Base-by-base conservation (phyloP, 225 moss, liverwort and hornwort species). In the Takakia lepidozioides region DNA sequence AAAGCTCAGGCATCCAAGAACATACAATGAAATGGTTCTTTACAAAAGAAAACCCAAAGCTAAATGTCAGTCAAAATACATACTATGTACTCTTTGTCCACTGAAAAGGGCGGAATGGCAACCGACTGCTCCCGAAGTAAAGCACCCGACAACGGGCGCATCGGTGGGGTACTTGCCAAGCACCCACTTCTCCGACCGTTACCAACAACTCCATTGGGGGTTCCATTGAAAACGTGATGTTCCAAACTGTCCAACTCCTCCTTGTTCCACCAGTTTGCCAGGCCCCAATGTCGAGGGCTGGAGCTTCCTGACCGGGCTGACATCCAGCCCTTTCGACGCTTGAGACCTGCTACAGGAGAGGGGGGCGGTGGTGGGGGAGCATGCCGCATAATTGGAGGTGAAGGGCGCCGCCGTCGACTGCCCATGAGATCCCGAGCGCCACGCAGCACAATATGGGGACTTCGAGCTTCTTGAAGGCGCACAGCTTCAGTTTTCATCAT, bases 281-380 rank as follows among this genome's bases (percentile, higher is more conserved):
- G 66, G 22, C 90, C 90, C 86, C 86, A 91, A 38, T 91, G 81
- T 29, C 90, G 83, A 10, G 90, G 90, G 49, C 90, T 91, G 17
- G 90, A 91, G 63, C 90, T 91, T 59, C 90, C 90, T 21, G 90
- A 91, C 27, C 90, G 69, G 48, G 90, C 90, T 52, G 86, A 75
- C 90, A 91, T 91, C 55, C 86, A 78, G 18, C 90, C 86, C 44
- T 78, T 91, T 47, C 90, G 70, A 58, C 90, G 80, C 61, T 78
- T 86, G 10, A 74, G 81, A n/a, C 86, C 83, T 51, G 90, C 80
- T 27, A 91, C 90, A 27, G 86, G 90, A 3, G 90, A 91, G 51
- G 90, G 90, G 37, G 90, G 90, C 65, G 90, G 90, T 24, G 90
- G 90, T 27, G 90, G 90, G 49, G 90, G 90, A 56, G 90, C 86